Evolutionary conservation across 495 filamentous ascomycete species (phyloP).

Genomic region (Pseudoneurospora amorphoporcata): DNA sequence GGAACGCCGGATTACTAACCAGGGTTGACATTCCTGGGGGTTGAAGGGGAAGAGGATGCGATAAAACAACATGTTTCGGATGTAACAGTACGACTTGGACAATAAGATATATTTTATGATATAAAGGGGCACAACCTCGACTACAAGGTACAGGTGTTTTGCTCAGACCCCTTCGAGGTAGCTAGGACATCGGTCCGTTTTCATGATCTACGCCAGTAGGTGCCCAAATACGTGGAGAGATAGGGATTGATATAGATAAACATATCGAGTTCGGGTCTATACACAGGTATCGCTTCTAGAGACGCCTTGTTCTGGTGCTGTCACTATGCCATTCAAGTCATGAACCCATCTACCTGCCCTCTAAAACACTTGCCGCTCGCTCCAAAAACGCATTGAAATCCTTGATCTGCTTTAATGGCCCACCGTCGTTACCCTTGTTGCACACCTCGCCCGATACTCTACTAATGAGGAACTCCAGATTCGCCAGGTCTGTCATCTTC

Average conservation of each 20-base stretch:
- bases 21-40: background rate
- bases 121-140: background rate
- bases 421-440: conserved; percentile 33
- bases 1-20: background rate
- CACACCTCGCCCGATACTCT: conserved; percentile 36
- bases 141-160: background rate
- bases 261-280: background rate
- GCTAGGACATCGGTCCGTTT: background rate
- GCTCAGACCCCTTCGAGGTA: background rate
- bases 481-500: conserved; percentile 31
- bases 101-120: background rate
- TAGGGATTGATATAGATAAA: background rate
- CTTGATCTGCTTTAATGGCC: conserved; percentile 40
- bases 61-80: background rate
- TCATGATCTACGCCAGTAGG: background rate
- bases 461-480: conserved; percentile 39
- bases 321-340: background rate
- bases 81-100: background rate
- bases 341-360: conserved; percentile 21
- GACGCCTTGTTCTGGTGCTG: background rate
- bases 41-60: background rate
- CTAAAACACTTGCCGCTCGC: conserved; percentile 37
- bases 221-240: background rate
- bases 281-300: background rate
- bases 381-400: conserved; percentile 49